Evolutionary conservation across 768 basidiomycete genomes (phyloP).

Genomic region (Rhizopogon vinicolor): DNA sequence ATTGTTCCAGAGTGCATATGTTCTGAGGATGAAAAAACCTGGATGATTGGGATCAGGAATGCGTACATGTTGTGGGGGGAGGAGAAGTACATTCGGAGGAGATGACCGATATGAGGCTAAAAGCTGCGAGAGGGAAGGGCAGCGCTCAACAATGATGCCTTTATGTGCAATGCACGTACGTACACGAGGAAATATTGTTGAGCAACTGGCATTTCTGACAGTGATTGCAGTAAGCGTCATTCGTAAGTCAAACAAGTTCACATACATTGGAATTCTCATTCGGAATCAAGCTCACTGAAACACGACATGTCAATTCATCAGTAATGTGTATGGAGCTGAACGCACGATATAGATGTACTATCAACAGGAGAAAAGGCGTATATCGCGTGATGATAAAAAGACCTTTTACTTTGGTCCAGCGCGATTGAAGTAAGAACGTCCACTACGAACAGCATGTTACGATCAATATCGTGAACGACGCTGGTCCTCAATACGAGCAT

Average conservation of each 20-base stretch:
- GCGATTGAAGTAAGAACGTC: background rate
- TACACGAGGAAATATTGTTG: background rate
- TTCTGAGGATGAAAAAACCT: too few species aligned
- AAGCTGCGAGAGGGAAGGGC: background rate
- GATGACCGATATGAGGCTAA: background rate
- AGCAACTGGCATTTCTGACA: background rate
- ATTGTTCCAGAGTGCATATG: too few species aligned
- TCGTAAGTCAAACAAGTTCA: background rate
- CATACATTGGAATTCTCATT: background rate
- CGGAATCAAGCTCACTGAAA: background rate
- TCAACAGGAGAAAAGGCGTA: background rate
- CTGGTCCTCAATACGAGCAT: background rate
- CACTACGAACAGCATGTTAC: background rate
- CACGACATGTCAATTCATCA: background rate
- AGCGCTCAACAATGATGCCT: background rate
- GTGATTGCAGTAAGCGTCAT: background rate
- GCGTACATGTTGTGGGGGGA: too few species aligned
- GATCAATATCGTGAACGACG: background rate
- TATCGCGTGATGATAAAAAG: background rate
- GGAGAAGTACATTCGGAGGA: too few species aligned
- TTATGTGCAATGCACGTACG: background rate
- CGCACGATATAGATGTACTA: background rate
- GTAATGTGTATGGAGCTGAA: background rate
- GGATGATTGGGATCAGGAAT: too few species aligned
- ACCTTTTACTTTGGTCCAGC: background rate